phyloP scores from a whole-genome alignment of 306 rosid species.

The Betula pendula region DNA sequence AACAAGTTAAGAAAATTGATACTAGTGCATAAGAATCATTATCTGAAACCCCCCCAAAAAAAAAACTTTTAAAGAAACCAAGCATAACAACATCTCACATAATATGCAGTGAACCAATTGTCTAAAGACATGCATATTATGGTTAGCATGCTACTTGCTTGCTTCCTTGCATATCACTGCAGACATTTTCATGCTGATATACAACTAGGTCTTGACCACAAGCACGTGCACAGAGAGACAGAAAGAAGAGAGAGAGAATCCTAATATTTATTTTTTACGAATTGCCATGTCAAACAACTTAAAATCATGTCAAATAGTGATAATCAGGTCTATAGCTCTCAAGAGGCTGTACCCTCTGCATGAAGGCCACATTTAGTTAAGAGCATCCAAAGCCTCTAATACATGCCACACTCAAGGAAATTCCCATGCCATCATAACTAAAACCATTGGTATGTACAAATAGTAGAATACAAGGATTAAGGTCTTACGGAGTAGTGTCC shows the following conservation, averaged over 20 bases:
- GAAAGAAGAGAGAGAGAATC: not conserved
- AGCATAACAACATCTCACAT: not conserved
- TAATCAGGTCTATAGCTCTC: not conserved
- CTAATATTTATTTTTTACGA: not conserved
- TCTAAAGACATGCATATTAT: not conserved
- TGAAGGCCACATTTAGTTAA: not conserved
- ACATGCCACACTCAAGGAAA: not conserved
- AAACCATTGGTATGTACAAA: not conserved
- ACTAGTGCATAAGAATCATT: slow-evolving; percentile 1
- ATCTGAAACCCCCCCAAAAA: not conserved
- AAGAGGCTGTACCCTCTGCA: not conserved
- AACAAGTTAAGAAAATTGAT: slow-evolving; percentile 17
- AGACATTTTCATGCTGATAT: not conserved
- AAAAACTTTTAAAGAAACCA: not conserved
- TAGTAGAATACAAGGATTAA: slow-evolving; percentile 8
- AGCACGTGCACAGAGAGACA: not conserved
- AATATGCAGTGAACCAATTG: not conserved
- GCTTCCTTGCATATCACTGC: not conserved
- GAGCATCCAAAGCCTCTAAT: not conserved
- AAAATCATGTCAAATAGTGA: not conserved
- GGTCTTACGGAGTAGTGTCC: slow-evolving; percentile 49
- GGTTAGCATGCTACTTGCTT: not conserved
- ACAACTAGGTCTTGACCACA: not conserved
- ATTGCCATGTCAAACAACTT: not conserved
- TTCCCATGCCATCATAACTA: not conserved